Conservation (phyloP, 805 yeast genomes). For the Barnettozyma siamensis region DNA sequence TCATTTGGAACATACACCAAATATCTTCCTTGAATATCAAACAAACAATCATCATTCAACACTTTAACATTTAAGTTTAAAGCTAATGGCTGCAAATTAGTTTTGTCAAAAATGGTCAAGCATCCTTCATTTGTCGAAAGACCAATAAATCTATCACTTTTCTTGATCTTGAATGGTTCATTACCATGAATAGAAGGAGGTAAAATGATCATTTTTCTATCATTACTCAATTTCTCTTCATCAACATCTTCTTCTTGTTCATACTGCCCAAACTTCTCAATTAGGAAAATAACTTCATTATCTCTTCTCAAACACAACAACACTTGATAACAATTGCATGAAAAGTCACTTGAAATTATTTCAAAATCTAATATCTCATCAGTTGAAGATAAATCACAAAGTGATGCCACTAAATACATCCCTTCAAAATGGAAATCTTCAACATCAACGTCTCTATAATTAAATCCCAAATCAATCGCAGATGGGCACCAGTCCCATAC, state of each 20-base stretch:
- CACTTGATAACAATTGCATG: conserved; percentile 20
- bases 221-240: conserved; percentile 5
- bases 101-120: conserved; percentile 22
- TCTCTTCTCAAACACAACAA: conserved; percentile 6
- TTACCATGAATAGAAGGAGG: conserved; percentile 25
- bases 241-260: not conserved
- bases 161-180: conserved; percentile 20
- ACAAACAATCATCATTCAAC: conserved; percentile 34
- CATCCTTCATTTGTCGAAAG: conserved; percentile 27
- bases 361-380: conserved; percentile 20
- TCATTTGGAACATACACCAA: conserved; percentile 31
- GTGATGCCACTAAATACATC: conserved; percentile 26
- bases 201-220: conserved; percentile 16
- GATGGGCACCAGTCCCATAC: conserved; percentile 38
- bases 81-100: conserved; percentile 14
- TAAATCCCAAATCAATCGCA: conserved; percentile 11
- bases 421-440: conserved; percentile 14
- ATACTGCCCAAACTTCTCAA: conserved; percentile 21
- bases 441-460: conserved; percentile 6
- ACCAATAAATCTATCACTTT: conserved; percentile 20
- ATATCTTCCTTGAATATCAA: conserved; percentile 38
- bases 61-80: conserved; percentile 14
- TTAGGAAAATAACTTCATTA: conserved; percentile 10
- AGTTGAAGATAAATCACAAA: conserved; percentile 6
- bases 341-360: conserved; percentile 24